A percentile compares a stretch with the other conserved stretches of the same genome.
phyloP scores from a whole-genome alignment of 176 grass and related monocot genomes.

The Pontederia paniculata region DNA sequence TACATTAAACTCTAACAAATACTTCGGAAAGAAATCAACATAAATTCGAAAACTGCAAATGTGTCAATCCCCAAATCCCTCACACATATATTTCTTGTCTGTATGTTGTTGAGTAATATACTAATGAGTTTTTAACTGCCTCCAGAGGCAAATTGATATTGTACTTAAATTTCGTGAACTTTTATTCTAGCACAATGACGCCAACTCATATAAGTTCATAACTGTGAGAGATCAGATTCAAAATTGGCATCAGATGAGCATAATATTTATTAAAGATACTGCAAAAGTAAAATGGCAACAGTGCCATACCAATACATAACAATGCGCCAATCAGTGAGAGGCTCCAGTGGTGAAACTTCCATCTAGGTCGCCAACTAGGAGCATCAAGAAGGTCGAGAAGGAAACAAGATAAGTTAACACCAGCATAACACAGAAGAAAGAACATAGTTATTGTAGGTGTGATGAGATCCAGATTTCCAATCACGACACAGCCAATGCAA shows the following conservation, averaged over 20 bases:
- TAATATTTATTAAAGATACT: no score
- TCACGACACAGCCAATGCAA: constrained; percentile 70
- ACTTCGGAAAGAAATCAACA: no score
- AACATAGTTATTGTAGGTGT: constrained; percentile 94
- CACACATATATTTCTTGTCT: no score
- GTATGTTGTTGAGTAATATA: no score
- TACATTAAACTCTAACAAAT: no score
- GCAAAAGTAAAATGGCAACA: background rate
- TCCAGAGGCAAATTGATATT: no score
- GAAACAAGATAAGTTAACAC: constrained; percentile 90
- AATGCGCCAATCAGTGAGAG: constrained; percentile 84
- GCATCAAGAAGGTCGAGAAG: constrained; percentile 87
- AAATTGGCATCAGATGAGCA: background rate
- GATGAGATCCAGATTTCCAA: constrained; percentile 86
- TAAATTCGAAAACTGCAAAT: no score
- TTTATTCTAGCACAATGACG: no score
- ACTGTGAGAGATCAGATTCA: background rate
- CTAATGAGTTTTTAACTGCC: no score
- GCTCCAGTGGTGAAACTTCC: constrained; percentile 98
- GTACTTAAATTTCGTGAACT: no score
- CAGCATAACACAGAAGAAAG: constrained; percentile 80
- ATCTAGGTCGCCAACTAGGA: constrained; percentile 94
- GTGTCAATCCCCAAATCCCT: no score
- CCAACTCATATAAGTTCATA: no score
- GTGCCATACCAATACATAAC: constrained; percentile 68